A percentile compares a stretch with the other conserved stretches of the same genome.
Evolutionary conservation across 371 early-diverging fungal genomes (phyloP).

Genomic region (Mortierella sp.): DNA sequence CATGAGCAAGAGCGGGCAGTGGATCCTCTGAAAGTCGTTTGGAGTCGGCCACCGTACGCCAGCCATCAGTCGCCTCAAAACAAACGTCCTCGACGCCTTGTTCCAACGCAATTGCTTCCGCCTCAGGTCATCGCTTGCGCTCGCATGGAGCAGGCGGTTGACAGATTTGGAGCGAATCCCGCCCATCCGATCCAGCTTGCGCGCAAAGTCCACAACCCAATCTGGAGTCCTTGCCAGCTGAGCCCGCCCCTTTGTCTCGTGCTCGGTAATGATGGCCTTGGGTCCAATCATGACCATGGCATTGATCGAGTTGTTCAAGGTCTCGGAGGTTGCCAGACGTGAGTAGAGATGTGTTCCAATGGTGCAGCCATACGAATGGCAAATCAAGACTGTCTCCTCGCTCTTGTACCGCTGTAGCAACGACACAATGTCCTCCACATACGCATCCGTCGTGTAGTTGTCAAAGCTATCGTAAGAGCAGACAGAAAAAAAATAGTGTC

Average conservation of each 20-base stretch:
- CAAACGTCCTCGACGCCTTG: constrained; percentile 64
- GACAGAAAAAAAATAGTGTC: not conserved
- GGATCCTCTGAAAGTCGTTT: constrained; percentile 63
- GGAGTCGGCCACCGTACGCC: constrained; percentile 66
- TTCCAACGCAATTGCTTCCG: constrained; percentile 78
- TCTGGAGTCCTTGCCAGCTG: constrained; percentile 66
- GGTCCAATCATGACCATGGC: constrained; percentile 75
- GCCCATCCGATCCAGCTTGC: constrained; percentile 73
- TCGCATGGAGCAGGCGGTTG: constrained; percentile 66
- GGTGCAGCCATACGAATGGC: constrained; percentile 80
- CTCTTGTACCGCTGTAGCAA: constrained; percentile 71
- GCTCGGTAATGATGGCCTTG: constrained; percentile 65
- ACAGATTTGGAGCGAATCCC: constrained; percentile 73
- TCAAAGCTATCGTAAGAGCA: constrained; percentile 61
- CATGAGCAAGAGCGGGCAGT: constrained; percentile 70
- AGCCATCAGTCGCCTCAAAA: constrained; percentile 65
- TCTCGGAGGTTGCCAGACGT: constrained; percentile 19
- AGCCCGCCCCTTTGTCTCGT: constrained; percentile 58
- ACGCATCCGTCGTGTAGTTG: constrained; percentile 68
- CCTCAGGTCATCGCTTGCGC: constrained; percentile 60
- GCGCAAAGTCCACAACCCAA: constrained; percentile 66
- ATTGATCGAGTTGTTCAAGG: constrained; percentile 54
- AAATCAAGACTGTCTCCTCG: constrained; percentile 72
- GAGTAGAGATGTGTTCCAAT: constrained; percentile 69
- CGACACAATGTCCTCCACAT: constrained; percentile 66